phyloP scores from a whole-genome alignment of 1,284 basidiomycete species.

The Tetrapyrgos nigripes region DNA sequence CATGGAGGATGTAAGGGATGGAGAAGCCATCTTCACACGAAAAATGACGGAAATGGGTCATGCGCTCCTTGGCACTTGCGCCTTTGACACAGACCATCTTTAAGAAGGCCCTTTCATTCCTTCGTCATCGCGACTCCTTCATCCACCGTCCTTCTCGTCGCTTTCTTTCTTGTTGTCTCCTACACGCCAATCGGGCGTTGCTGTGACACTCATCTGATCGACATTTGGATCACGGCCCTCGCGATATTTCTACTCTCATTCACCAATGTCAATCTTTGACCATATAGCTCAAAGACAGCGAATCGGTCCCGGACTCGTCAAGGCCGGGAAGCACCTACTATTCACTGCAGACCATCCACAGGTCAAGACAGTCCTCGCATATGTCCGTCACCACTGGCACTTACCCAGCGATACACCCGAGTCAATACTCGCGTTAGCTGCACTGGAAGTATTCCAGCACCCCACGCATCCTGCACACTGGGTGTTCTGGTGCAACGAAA shows the following conservation, averaged over 20 bases:
- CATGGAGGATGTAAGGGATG: too few relatives aligned
- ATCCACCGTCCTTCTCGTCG: not conserved
- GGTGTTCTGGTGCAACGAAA: constrained; percentile 52
- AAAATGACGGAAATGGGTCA: not conserved
- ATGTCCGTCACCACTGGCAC: constrained; percentile 37
- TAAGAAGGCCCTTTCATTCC: not conserved
- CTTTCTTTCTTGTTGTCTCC: not conserved
- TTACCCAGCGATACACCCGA: constrained; percentile 42
- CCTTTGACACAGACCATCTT: not conserved
- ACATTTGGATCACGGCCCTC: not conserved
- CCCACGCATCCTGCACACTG: constrained; percentile 48
- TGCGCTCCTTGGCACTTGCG: not conserved
- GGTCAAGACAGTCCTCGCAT: constrained; percentile 42
- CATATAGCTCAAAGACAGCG: not conserved
- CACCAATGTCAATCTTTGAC: not conserved
- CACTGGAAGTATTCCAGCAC: constrained; percentile 47
- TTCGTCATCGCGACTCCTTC: not conserved
- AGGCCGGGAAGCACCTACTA: not conserved
- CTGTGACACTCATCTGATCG: not conserved
- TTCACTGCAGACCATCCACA: constrained; percentile 37
- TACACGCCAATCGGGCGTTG: not conserved
- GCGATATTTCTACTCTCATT: not conserved
- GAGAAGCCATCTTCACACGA: not conserved
- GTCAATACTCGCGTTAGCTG: constrained; percentile 48
- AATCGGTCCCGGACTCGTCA: not conserved